phyloP scores from a whole-genome alignment of 1,284 basidiomycete genomes.

The Thecaphora thlaspeos region DNA sequence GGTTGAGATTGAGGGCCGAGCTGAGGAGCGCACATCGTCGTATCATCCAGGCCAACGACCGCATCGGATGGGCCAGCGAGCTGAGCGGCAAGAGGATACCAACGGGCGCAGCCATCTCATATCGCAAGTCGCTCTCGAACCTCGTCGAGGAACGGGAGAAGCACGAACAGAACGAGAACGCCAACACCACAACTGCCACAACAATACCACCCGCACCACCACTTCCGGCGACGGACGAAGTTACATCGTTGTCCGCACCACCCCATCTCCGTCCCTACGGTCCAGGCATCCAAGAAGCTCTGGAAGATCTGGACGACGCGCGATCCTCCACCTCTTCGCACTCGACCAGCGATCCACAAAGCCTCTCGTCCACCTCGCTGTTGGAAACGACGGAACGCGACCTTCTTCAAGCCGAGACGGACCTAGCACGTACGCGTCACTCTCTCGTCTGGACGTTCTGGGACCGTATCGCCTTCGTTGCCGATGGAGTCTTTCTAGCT shows the following conservation, averaged over 20 bases:
- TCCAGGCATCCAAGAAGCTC: slow-evolving; percentile 11
- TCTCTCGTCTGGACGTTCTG: slow-evolving; percentile 13
- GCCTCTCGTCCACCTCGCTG: background rate
- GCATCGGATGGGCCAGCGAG: slow-evolving; percentile 24
- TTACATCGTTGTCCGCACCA: too few species aligned
- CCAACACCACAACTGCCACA: too few species aligned
- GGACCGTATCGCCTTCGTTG: slow-evolving; percentile 20
- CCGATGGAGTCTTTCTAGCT: slow-evolving; percentile 27
- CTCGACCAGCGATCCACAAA: background rate
- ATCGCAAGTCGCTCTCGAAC: slow-evolving; percentile 6
- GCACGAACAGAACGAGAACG: too few species aligned
- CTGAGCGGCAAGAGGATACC: slow-evolving; percentile 14
- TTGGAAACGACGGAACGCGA: slow-evolving; percentile 21
- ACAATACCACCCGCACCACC: too few species aligned
- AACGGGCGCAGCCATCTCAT: slow-evolving; percentile 11
- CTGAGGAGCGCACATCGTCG: slow-evolving; percentile 21
- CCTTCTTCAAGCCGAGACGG: slow-evolving; percentile 21
- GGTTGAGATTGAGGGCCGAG: slow-evolving; percentile 10
- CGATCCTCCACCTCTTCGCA: background rate
- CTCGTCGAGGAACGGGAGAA: too few species aligned
- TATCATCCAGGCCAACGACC: slow-evolving; percentile 29
- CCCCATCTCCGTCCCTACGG: slow-evolving; percentile 1
- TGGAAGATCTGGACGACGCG: slow-evolving; percentile 15
- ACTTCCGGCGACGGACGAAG: too few species aligned
- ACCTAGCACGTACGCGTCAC: slow-evolving; percentile 10